phyloP scores from a whole-genome alignment of 306 rosid species.

The Malus orientalis region DNA sequence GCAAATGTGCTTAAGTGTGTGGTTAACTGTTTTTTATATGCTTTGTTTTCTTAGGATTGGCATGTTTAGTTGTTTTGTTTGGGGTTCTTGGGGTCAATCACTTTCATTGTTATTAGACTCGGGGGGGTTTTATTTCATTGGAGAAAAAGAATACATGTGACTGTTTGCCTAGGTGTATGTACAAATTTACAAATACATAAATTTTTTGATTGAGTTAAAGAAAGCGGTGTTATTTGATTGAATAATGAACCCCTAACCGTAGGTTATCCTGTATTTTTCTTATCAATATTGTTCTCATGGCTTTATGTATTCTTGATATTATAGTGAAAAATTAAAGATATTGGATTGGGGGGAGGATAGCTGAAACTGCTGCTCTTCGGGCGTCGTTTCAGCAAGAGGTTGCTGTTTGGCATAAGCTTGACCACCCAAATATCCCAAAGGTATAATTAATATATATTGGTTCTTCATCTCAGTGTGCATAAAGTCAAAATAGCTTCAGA shows the following conservation, averaged over 20 bases:
- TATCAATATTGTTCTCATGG: background rate
- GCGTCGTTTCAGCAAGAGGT: conserved; percentile 49
- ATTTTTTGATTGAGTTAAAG: too few species aligned
- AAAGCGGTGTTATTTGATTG: background rate
- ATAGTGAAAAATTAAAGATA: conserved; percentile 30
- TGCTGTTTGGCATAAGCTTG: conserved; percentile 59
- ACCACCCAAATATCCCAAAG: conserved; percentile 61
- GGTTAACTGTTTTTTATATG: too few species aligned
- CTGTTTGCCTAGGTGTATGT: background rate
- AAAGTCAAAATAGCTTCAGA: background rate
- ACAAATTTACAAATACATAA: background rate
- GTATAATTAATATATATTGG: conserved; percentile 10
- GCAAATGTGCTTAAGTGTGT: too few species aligned
- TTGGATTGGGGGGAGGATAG: conserved; percentile 52
- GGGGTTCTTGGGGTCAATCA: background rate
- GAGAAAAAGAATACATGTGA: background rate
- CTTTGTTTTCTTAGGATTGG: too few species aligned
- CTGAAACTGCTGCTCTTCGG: conserved; percentile 40
- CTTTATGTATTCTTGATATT: conserved; percentile 11
- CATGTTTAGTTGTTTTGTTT: too few species aligned
- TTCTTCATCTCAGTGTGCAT: background rate
- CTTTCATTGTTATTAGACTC: background rate
- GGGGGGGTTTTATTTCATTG: background rate
- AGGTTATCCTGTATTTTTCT: background rate
- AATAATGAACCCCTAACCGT: background rate